Conservation (phyloP, 2,329 filamentous ascomycete genomes). For the Fusarium chaquense region DNA sequence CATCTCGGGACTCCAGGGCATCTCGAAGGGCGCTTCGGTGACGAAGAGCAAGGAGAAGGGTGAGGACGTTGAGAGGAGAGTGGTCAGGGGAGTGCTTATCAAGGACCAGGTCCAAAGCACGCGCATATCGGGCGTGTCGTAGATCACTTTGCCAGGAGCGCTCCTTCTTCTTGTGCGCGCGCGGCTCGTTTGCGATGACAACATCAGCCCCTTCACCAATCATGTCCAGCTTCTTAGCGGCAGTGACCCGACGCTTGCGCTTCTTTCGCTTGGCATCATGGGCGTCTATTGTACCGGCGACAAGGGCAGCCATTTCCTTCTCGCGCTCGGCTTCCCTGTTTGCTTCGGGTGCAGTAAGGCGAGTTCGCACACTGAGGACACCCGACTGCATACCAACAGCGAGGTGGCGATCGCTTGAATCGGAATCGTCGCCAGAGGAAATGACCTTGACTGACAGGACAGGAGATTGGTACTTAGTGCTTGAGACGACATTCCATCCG, state of each 20-base stretch:
- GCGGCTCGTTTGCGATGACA: constrained; percentile 80
- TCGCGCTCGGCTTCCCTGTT: constrained; percentile 79
- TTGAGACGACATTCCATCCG: constrained; percentile 96
- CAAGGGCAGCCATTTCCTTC: constrained; percentile 85
- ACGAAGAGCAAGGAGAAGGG: constrained; percentile 83
- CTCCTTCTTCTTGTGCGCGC: constrained; percentile 67
- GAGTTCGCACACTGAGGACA: constrained; percentile 88
- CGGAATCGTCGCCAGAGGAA: constrained; percentile 51
- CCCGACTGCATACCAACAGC: constrained; percentile 96
- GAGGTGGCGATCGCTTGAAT: constrained; percentile 86
- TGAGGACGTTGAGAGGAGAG: constrained; percentile 74
- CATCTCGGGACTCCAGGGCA: constrained; percentile 84
- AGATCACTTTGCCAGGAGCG: constrained; percentile 85
- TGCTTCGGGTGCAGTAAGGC: constrained; percentile 86
- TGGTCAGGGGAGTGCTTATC: constrained; percentile 64
- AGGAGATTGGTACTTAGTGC: constrained; percentile 91
- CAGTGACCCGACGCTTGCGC: constrained; percentile 69
- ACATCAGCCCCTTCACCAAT: constrained; percentile 88
- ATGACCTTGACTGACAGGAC: constrained; percentile 87
- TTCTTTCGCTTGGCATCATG: constrained; percentile 79
- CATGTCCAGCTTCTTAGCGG: constrained; percentile 74
- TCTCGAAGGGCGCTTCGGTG: constrained; percentile 88
- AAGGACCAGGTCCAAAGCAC: constrained; percentile 84
- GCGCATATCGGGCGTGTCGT: constrained; percentile 79
- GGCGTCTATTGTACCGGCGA: constrained; percentile 81